A percentile compares a stretch with the other conserved stretches of the same genome.
Conservation (phyloP, 768 basidiomycete genomes). For the Auricularia auricula-judae region DNA sequence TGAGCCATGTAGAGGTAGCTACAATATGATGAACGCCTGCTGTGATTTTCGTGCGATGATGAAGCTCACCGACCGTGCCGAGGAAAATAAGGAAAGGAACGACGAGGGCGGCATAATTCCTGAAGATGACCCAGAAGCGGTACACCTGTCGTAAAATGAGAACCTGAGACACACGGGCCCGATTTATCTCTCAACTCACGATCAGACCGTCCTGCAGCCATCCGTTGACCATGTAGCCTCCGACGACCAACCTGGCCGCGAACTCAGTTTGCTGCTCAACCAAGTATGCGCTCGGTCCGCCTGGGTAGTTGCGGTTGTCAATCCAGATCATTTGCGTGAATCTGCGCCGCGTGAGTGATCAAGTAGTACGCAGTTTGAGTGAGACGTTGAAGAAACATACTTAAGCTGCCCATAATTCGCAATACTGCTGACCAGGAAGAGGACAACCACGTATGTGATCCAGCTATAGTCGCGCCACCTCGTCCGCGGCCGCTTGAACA, state of each 20-base stretch:
- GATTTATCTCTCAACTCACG: conserved; percentile 3
- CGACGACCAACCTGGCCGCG: conserved; percentile 24
- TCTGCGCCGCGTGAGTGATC: too few species aligned
- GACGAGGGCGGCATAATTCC: conserved; percentile 8
- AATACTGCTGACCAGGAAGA: not conserved
- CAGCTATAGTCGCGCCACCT: not conserved
- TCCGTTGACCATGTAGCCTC: conserved; percentile 25
- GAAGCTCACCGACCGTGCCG: conserved; percentile 12
- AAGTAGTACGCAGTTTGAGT: too few species aligned
- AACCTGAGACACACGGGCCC: not conserved
- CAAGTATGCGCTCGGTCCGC: conserved; percentile 26
- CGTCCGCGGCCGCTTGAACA: not conserved
- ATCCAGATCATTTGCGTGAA: conserved; percentile 22
- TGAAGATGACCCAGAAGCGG: conserved; percentile 27
- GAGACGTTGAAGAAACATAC: not conserved
- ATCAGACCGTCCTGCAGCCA: not conserved
- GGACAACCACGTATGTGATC: not conserved
- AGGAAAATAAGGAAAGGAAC: conserved; percentile 16
- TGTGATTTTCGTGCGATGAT: not conserved
- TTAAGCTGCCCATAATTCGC: not conserved
- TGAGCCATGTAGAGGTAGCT: not conserved
- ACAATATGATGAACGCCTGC: not conserved
- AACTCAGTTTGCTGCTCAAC: conserved; percentile 15
- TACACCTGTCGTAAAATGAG: conserved; percentile 19
- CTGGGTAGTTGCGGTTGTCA: conserved; percentile 18